These are phyloP conservation scores for Ceratobasidium sp. DNA, from an alignment of 1,284 basidiomycete species.

Conservation along the genomic window DNA sequence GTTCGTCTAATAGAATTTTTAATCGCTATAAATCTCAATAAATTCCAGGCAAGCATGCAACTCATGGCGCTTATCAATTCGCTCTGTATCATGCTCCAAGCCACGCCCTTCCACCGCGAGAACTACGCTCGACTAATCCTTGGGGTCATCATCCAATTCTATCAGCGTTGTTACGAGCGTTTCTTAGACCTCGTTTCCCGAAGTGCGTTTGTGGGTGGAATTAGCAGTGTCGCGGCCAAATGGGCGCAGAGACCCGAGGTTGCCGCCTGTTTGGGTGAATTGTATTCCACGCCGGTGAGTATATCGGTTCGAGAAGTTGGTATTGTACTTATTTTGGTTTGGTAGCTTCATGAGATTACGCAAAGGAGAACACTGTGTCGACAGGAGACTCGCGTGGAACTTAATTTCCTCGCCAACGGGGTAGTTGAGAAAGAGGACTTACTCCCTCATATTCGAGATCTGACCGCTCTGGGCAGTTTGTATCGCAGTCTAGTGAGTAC, in stretches of 20 bases:
- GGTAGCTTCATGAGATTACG: conserved; percentile 47
- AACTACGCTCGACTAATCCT: conserved; percentile 95
- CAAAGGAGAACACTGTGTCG: conserved; percentile 63
- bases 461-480: conserved; percentile 83
- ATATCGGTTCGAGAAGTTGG: neutral
- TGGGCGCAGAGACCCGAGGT: conserved; percentile 91
- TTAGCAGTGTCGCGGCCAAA: conserved; percentile 72
- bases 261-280: conserved; percentile 68
- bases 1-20: conserved; percentile 60
- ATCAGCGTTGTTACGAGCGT: conserved; percentile 90
- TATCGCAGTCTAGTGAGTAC: conserved; percentile 83
- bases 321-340: neutral
- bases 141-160: conserved; percentile 96
- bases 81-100: conserved; percentile 90
- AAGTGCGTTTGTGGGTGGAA: conserved; percentile 56
- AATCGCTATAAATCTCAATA: neutral
- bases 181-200: conserved; percentile 82
- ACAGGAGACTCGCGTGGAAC: conserved; percentile 83
- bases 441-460: conserved; percentile 77
- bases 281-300: conserved; percentile 59
- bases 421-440: conserved; percentile 75
- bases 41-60: conserved; percentile 78
- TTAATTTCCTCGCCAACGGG: conserved; percentile 70
- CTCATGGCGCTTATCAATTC: conserved; percentile 93
- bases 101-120: conserved; percentile 96